phyloP scores from a whole-genome alignment of 345 rosid genomes.

The Camelina hispida region DNA sequence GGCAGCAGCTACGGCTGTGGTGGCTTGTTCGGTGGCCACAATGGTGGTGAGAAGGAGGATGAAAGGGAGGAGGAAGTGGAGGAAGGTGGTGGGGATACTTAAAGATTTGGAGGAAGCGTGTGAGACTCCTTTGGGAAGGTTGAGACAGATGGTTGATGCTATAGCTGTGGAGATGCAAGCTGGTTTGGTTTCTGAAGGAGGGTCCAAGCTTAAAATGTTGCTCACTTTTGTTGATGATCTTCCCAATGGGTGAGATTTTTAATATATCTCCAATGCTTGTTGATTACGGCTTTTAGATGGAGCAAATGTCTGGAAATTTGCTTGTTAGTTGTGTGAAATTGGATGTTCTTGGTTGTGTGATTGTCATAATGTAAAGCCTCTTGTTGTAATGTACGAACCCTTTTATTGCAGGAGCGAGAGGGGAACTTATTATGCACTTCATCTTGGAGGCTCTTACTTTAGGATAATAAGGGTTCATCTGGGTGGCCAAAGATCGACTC shows the following conservation, averaged over 20 bases:
- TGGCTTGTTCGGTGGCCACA: constrained; percentile 76
- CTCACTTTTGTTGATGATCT: constrained; percentile 85
- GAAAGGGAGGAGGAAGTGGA: constrained; percentile 75
- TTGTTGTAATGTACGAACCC: constrained; percentile 5
- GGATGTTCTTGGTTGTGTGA: not conserved
- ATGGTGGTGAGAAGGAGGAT: constrained; percentile 71
- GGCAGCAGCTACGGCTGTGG: constrained; percentile 70
- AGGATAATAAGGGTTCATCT: constrained; percentile 81
- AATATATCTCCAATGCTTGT: constrained; percentile 6
- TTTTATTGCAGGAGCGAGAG: constrained; percentile 69
- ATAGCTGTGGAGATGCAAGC: constrained; percentile 98
- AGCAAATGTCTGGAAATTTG: not conserved
- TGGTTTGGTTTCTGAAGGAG: constrained; percentile 97
- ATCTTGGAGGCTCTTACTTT: constrained; percentile 86
- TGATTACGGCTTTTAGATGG: not conserved
- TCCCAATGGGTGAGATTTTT: constrained; percentile 49
- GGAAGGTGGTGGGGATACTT: constrained; percentile 62
- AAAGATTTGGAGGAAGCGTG: constrained; percentile 79
- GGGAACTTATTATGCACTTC: constrained; percentile 87
- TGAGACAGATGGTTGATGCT: constrained; percentile 87
- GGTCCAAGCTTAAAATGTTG: constrained; percentile 95
- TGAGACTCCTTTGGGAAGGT: constrained; percentile 71
- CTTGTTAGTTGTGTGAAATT: not conserved
- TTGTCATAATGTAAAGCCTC: constrained; percentile 4
- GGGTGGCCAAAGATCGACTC: constrained; percentile 69